Conservation (phyloP, 257 asterid genomes). For the Ajuga chamaepitys region DNA sequence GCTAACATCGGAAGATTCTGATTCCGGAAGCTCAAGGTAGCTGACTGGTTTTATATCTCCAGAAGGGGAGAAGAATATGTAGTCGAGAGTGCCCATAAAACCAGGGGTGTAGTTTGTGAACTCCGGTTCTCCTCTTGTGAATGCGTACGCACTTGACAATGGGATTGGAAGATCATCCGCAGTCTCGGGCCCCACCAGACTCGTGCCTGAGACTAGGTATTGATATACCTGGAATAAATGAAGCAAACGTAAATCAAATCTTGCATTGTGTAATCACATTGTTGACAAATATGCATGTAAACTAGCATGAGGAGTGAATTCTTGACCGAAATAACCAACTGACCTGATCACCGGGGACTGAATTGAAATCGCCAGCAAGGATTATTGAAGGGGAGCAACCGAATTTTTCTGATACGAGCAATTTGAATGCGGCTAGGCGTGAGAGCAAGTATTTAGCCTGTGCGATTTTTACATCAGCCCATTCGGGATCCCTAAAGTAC, state of each 20-base stretch:
- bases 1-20: conserved; percentile 50
- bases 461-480: conserved; percentile 83
- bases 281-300: not conserved
- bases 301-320: not conserved
- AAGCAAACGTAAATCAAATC: not conserved
- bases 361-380: conserved; percentile 86
- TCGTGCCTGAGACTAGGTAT: conserved; percentile 51
- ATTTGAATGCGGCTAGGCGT: conserved; percentile 60
- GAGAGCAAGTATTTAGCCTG: conserved; percentile 79
- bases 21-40: conserved; percentile 66
- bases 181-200: conserved; percentile 25
- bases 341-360: conserved; percentile 81
- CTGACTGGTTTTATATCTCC: conserved; percentile 53
- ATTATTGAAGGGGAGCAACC: conserved; percentile 57
- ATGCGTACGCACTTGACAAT: conserved; percentile 65
- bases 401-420: conserved; percentile 41
- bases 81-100: conserved; percentile 83
- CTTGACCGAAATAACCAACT: not conserved
- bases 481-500: conserved; percentile 79
- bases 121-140: conserved; percentile 71
- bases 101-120: conserved; percentile 94
- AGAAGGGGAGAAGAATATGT: conserved; percentile 58
- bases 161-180: conserved; percentile 48
- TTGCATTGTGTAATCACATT: not conserved
- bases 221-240: conserved; percentile 61